Conservation (phyloP, 1,284 basidiomycete species). For the Irpex sp. region DNA sequence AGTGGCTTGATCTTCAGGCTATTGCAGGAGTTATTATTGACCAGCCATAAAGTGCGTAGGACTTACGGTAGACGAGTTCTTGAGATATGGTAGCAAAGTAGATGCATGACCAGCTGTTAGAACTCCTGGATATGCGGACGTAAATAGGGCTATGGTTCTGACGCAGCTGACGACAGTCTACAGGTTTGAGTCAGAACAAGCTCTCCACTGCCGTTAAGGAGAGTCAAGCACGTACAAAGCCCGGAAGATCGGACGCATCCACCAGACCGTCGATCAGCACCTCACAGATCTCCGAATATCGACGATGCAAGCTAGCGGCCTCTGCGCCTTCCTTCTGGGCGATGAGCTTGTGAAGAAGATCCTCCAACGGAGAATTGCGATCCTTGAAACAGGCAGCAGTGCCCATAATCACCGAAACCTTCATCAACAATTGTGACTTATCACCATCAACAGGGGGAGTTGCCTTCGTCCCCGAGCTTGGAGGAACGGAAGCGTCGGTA, state of each 20-base stretch:
- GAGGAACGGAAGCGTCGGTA: conserved; percentile 27
- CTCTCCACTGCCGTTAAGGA: conserved; percentile 24
- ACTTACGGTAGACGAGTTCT: conserved; percentile 65
- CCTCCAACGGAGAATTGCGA: conserved; percentile 78
- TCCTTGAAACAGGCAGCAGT: conserved; percentile 80
- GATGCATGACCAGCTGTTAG: conserved; percentile 79
- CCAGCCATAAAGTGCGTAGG: conserved; percentile 15
- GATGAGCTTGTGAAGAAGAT: conserved; percentile 78
- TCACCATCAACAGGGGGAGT: conserved; percentile 30
- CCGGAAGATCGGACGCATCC: conserved; percentile 74
- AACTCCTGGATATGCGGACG: conserved; percentile 73
- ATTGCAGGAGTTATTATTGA: conserved; percentile 9
- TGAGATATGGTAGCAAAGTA: conserved; percentile 82
- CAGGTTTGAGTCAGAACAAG: conserved; percentile 3
- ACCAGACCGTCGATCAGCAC: conserved; percentile 82
- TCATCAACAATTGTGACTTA: conserved; percentile 48
- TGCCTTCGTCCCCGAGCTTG: conserved; percentile 32
- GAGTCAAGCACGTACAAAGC: conserved; percentile 49
- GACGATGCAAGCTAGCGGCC: conserved; percentile 45
- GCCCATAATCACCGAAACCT: conserved; percentile 78
- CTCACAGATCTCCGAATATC: conserved; percentile 76
- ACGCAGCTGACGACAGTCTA: conserved; percentile 80
- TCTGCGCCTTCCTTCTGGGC: conserved; percentile 51
- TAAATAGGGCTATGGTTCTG: conserved; percentile 78
- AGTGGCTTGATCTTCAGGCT: conserved; percentile 80